These are phyloP conservation scores for Colletotrichum magnum DNA, from an alignment of 2,329 filamentous ascomycete species.

Conservation along the genomic window DNA sequence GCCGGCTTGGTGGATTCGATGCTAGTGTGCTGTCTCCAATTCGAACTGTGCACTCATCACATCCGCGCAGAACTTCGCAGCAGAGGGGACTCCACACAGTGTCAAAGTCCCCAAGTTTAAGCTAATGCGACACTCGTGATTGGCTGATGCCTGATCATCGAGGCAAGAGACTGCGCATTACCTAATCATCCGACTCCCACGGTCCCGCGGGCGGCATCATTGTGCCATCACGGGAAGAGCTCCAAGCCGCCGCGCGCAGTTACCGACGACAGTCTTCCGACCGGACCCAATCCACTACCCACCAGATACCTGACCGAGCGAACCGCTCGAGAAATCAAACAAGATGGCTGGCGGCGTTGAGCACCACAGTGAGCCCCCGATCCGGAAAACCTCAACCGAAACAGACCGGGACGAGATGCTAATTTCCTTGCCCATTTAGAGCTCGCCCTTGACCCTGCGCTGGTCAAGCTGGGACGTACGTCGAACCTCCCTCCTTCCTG, in stretches of 20 bases:
- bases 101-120: rapidly evolving
- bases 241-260: not conserved
- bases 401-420: constrained; percentile 10
- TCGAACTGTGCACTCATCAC: not conserved
- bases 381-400: not conserved
- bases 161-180: constrained; percentile 9
- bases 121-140: not conserved
- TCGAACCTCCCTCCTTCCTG: constrained; percentile 36
- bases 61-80: no score
- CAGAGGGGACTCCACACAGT: not conserved
- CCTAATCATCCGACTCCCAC: constrained; percentile 31
- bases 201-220: constrained; percentile 1
- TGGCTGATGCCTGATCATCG: constrained; percentile 22
- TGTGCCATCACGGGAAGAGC: constrained; percentile 15
- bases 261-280: constrained; percentile 27
- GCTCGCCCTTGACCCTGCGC: constrained; percentile 62
- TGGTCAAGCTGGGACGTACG: constrained; percentile 63
- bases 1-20: not conserved
- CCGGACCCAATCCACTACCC: not conserved
- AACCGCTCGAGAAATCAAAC: constrained; percentile 11
- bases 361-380: constrained; percentile 41
- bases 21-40: not conserved
- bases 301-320: not conserved
- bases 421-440: constrained; percentile 47
- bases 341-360: constrained; percentile 42